Percentiles rank a stretch among this genome's conserved stretches.
Conservation (phyloP, 2,329 filamentous ascomycete species). For the Ampelomyces quisqualis region DNA sequence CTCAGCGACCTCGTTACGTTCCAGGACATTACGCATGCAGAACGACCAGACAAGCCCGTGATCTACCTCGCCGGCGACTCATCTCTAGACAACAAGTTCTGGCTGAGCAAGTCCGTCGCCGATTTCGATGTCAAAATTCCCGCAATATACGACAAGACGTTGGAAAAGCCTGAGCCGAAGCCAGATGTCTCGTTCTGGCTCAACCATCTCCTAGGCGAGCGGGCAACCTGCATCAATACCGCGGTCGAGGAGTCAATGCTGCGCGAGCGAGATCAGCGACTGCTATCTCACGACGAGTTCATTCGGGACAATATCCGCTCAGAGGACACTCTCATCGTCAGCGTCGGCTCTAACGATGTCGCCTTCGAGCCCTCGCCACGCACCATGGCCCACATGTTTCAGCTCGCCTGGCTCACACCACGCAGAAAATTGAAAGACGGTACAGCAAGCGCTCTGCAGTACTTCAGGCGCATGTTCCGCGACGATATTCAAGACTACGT, state of each 20-base stretch:
- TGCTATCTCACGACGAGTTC: constrained; percentile 39
- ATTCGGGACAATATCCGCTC: constrained; percentile 36
- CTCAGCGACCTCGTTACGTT: constrained; percentile 33
- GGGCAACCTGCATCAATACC: constrained; percentile 40
- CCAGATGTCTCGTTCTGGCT: constrained; percentile 44
- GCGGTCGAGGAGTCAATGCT: constrained; percentile 41
- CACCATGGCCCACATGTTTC: constrained; percentile 38
- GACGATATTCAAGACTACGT: constrained; percentile 33
- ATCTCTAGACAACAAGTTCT: constrained; percentile 44
- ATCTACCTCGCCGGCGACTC: constrained; percentile 44
- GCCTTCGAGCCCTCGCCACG: constrained; percentile 29
- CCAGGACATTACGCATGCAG: constrained; percentile 18
- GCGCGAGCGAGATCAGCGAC: constrained; percentile 28
- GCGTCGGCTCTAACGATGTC: constrained; percentile 43
- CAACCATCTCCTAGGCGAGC: constrained; percentile 33
- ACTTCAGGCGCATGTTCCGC: constrained; percentile 39
- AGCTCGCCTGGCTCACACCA: constrained; percentile 34
- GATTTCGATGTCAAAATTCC: constrained; percentile 19
- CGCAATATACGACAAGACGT: constrained; percentile 29
- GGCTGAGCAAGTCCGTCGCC: constrained; percentile 26
- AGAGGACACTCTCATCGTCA: constrained; percentile 39
- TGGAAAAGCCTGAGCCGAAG: constrained; percentile 29
- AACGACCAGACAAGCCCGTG: constrained; percentile 33
- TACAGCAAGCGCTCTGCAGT: constrained; percentile 26
- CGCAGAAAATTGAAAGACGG: constrained; percentile 25